phyloP scores from a whole-genome alignment of 441 rosid genomes.

The Gossypium davidsonii region DNA sequence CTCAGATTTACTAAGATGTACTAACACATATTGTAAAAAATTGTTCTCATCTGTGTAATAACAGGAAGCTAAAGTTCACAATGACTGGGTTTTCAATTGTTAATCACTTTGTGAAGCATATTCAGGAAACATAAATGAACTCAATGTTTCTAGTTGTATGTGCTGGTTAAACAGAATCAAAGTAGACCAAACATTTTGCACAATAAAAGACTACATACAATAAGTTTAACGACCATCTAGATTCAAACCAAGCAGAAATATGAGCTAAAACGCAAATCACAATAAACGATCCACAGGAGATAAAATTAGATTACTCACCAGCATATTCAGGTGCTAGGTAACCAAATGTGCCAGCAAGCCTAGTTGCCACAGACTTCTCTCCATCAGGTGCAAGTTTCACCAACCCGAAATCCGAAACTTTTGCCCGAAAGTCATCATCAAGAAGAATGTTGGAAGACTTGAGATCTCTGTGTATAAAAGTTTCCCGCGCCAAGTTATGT shows the following conservation, averaged over 20 bases:
- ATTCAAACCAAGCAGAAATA: background rate
- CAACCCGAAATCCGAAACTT: slow-evolving; percentile 18
- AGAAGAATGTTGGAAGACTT: slow-evolving; percentile 19
- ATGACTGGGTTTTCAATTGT: background rate
- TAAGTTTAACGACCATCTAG: background rate
- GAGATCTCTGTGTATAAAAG: slow-evolving; percentile 18
- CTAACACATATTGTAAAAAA: background rate
- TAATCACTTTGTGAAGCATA: background rate
- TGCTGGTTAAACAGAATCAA: background rate
- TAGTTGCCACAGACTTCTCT: slow-evolving; percentile 17
- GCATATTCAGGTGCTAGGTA: slow-evolving; percentile 19
- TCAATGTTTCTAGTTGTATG: background rate
- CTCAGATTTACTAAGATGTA: slow-evolving; percentile 6
- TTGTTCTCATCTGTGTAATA: background rate
- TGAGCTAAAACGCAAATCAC: background rate
- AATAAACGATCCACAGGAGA: background rate
- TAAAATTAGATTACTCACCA: slow-evolving; percentile 9
- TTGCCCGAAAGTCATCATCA: slow-evolving; percentile 12
- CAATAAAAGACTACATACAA: background rate
- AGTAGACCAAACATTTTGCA: background rate
- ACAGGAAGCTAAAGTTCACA: background rate
- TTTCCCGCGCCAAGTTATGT: slow-evolving; percentile 8
- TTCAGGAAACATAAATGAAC: background rate
- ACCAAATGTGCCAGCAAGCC: slow-evolving; percentile 18
- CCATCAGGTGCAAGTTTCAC: slow-evolving; percentile 18